Evolutionary conservation across 2,329 filamentous ascomycete species (phyloP).

Genomic region (Orbilia javanica): DNA sequence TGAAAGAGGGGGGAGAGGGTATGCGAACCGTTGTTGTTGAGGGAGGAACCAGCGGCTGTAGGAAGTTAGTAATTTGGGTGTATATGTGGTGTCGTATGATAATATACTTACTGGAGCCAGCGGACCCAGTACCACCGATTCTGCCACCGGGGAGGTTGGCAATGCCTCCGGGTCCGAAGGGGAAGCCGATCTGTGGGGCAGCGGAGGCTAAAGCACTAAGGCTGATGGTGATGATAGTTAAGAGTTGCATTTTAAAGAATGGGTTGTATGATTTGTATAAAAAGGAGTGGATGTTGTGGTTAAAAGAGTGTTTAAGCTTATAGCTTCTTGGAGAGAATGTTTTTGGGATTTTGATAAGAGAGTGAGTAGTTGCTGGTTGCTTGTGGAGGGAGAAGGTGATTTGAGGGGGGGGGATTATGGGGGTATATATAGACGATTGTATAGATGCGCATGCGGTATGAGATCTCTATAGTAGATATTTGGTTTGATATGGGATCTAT

Average conservation of each 20-base stretch:
- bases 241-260: constrained; percentile 50
- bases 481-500: no score
- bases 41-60: constrained; percentile 32
- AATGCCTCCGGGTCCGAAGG: neutral
- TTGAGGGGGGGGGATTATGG: neutral
- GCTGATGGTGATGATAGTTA: constrained; percentile 42
- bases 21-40: constrained; percentile 39
- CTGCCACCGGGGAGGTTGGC: constrained; percentile 25
- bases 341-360: neutral
- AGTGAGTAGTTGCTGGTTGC: constrained; percentile 33
- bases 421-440: constrained; percentile 42
- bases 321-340: constrained; percentile 25
- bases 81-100: neutral
- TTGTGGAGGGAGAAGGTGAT: constrained; percentile 16
- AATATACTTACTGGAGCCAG: constrained; percentile 34
- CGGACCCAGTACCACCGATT: constrained; percentile 46
- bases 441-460: no score
- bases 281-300: neutral
- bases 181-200: constrained; percentile 23
- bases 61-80: neutral
- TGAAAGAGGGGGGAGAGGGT: neutral
- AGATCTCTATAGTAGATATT: no score
- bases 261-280: constrained; percentile 1
- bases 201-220: constrained; percentile 51
- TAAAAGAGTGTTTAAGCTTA: constrained; percentile 37